Percentiles rank a stretch among this genome's conserved stretches.
phyloP scores from a whole-genome alignment of 495 filamentous ascomycete genomes.

The Xylaria curta region DNA sequence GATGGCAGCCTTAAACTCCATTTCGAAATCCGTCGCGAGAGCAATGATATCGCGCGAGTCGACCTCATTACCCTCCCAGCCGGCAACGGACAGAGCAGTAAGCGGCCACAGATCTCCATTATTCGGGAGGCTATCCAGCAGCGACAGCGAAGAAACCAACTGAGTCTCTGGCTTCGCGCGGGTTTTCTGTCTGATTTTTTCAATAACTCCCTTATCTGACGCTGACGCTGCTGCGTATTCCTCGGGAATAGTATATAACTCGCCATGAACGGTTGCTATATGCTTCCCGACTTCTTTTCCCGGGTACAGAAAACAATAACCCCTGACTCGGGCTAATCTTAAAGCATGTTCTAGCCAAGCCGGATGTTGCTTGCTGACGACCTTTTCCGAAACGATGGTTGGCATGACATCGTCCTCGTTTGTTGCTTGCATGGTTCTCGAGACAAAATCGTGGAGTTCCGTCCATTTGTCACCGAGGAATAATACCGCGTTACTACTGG shows the following conservation, averaged over 20 bases:
- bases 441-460: conserved; percentile 78
- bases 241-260: conserved; percentile 73
- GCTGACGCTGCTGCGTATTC: conserved; percentile 54
- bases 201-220: conserved; percentile 36
- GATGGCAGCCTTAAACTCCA: conserved; percentile 47
- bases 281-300: conserved; percentile 55
- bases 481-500: conserved; percentile 77
- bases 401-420: conserved; percentile 42
- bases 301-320: conserved; percentile 79
- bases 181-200: conserved; percentile 32
- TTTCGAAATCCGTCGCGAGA: conserved; percentile 47
- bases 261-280: conserved; percentile 73
- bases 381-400: conserved; percentile 50
- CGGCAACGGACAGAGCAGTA: conserved; percentile 47
- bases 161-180: conserved; percentile 34
- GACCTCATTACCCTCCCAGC: conserved; percentile 49
- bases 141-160: conserved; percentile 33
- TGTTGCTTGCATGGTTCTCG: conserved; percentile 57
- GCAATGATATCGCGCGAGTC: conserved; percentile 42
- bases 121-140: conserved; percentile 48
- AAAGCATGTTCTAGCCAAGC: conserved; percentile 80
- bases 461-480: conserved; percentile 85
- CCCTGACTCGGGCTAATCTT: conserved; percentile 71
- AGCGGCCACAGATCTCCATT: conserved; percentile 44
- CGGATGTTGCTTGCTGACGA: conserved; percentile 67